These are phyloP conservation scores for Lanzia echinophila DNA, from an alignment of 2,329 filamentous ascomycete species.

Conservation along the genomic window DNA sequence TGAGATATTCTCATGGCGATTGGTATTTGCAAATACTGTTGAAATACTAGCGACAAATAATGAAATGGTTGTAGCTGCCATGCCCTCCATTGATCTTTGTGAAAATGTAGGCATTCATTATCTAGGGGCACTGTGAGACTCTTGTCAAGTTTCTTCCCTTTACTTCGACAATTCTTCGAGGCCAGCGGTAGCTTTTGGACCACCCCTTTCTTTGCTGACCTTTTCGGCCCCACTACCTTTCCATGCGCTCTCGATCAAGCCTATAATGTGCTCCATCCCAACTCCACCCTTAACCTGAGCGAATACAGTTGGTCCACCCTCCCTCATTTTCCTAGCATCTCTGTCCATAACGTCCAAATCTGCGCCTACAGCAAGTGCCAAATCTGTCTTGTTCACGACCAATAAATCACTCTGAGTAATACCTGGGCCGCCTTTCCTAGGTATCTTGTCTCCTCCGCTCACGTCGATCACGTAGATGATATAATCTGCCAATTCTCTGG, in stretches of 20 bases:
- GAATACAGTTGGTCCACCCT: conserved; percentile 92
- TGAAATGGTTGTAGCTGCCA: not conserved
- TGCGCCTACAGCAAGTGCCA: conserved; percentile 84
- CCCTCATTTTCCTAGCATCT: conserved; percentile 88
- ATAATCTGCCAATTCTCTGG: conserved; percentile 87
- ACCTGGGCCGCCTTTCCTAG: conserved; percentile 88
- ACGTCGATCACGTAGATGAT: conserved; percentile 99
- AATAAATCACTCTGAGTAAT: conserved; percentile 95
- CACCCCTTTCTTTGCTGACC: conserved; percentile 46
- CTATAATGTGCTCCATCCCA: conserved; percentile 78
- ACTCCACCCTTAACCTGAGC: conserved; percentile 93
- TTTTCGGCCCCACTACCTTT: conserved; percentile 76
- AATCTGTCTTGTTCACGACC: conserved; percentile 94
- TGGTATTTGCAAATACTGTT: conserved; percentile 3
- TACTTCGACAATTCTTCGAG: conserved; percentile 39
- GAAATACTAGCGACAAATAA: not conserved
- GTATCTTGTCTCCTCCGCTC: conserved; percentile 91
- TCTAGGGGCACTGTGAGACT: not conserved
- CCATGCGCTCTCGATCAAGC: conserved; percentile 87
- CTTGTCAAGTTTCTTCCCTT: not conserved
- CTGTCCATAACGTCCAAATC: conserved; percentile 91
- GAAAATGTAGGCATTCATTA: not conserved
- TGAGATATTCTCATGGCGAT: not conserved
- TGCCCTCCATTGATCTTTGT: not conserved
- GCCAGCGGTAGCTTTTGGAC: conserved; percentile 51